Base-by-base conservation (phyloP, 495 filamentous ascomycete genomes). In the Tuber magnatum region DNA sequence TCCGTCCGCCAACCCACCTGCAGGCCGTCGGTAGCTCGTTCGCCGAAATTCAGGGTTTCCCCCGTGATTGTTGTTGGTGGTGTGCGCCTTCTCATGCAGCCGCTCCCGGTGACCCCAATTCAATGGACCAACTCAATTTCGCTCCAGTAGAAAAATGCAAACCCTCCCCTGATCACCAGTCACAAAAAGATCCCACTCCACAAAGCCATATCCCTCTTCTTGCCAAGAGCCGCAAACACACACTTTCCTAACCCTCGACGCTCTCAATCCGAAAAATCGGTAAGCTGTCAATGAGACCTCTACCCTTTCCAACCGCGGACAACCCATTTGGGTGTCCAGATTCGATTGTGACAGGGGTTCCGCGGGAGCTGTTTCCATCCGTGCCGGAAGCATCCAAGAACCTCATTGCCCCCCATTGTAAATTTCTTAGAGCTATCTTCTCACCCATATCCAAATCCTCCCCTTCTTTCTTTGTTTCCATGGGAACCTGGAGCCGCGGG, bases 211-310 rank as follows among this genome's bases (percentile, higher is more conserved):
- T 28, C 24, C 46, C 51, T 28, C 56, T 16, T 32, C 56, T 18
- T 65, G 43, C 39, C 71, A n/a, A 69, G 70, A 69, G 32, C 65
- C 51, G 61, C 32, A 69, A 43, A 71, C 74, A n/a, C 28, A 38
- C 71, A 71, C 18, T 35, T 42, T 42, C 43, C 75, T 68, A 79
- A 71, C 70, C 76, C 48, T 79, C 24, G 32, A 79, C 51, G 61
- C 71, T 65, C 38, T 78, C 71, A 56, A 79, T 70, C 35, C 71
- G 77, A 43, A 79, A 39, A 38, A 79, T 48, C 20, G 77, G 77
- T 20, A 79, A 51, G 48, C 32, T 69, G 22, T 72, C 76, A 61
- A 75, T 79, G 61, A 35, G 56, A 48, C 56, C 72, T 48, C 76
- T 20, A 69, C 68, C 43, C 68, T 51, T n/a, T 65, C 65, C 38